Base-by-base conservation (phyloP, 176 grass and related monocot species). In the Dactylis glomerata region DNA sequence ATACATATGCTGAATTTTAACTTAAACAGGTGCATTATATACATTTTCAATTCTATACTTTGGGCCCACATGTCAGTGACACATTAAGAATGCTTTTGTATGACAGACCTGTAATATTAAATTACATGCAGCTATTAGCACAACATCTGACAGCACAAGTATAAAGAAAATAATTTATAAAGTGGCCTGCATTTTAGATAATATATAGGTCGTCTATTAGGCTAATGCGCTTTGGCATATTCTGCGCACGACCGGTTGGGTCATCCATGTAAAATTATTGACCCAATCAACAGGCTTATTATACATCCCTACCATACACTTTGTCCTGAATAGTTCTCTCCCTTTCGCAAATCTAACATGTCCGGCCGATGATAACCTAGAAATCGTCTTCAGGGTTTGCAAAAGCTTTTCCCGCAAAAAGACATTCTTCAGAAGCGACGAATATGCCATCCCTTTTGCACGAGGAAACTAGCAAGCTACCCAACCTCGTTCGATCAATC, bases 341-440 rank as follows among this genome's bases (percentile, higher is more conserved):
- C 23, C 70, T 86, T 85, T 82, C 52, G 71, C 83, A 86, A 82
- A 86, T 44, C 83, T 77, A 77, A 28, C 78, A 26, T 11, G 78
- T 78, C 59, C 88, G 83, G 78, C 64, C 83, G 69, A 72, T 64
- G 88, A 82, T 78, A 78, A 85, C 24, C 47, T 85, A 85, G 5
- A 56, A 64, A 32, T 8, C 12, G 8, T 6, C 22, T 47, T 28
- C 44, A 37, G 57, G 57, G 36, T 58, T 73, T 38, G 14, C 7
- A 70, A 8, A 78, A 23, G 17, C 37, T 22, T 8, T 34, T 20
- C 7, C 24, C 22, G 47, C 78, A 8, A 87, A 11, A 13, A 42
- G 8, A 46, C 41, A 7, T 12, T 19, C 24, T 47, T 61, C 56
- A 24, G 65, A 61, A 12, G 55, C 54, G 14, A 54, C 24, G 83